These are phyloP conservation scores for Russula dissimulans DNA, from an alignment of 768 basidiomycete species.

Conservation along the genomic window DNA sequence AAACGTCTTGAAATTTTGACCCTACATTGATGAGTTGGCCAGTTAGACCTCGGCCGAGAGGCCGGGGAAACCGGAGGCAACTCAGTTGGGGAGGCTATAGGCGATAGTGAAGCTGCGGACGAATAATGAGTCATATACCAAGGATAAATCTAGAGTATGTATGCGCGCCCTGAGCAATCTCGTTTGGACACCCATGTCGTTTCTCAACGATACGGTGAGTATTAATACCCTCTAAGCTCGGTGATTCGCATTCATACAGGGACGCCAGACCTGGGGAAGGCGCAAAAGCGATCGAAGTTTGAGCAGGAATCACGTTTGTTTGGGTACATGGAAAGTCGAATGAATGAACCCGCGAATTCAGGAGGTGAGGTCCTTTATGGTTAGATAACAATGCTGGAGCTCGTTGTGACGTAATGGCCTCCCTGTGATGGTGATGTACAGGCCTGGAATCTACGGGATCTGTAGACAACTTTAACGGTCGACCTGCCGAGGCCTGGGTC, in stretches of 20 bases:
- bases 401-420: background rate
- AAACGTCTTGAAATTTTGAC: background rate
- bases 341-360: background rate
- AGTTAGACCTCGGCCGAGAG: background rate
- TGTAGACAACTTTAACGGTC: background rate
- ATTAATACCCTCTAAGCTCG: background rate
- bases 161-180: background rate
- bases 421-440: background rate
- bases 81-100: background rate
- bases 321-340: background rate
- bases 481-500: background rate
- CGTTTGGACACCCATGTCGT: background rate
- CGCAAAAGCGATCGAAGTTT: background rate
- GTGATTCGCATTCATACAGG: background rate
- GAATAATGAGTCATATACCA: background rate
- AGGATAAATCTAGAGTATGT: background rate
- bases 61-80: background rate
- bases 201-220: background rate
- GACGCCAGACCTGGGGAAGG: background rate
- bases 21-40: background rate
- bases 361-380: background rate
- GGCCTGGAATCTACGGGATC: background rate
- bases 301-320: background rate
- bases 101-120: background rate
- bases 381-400: background rate